Conservation (phyloP, 2,329 filamentous ascomycete genomes). For the Fusarium sp. region DNA sequence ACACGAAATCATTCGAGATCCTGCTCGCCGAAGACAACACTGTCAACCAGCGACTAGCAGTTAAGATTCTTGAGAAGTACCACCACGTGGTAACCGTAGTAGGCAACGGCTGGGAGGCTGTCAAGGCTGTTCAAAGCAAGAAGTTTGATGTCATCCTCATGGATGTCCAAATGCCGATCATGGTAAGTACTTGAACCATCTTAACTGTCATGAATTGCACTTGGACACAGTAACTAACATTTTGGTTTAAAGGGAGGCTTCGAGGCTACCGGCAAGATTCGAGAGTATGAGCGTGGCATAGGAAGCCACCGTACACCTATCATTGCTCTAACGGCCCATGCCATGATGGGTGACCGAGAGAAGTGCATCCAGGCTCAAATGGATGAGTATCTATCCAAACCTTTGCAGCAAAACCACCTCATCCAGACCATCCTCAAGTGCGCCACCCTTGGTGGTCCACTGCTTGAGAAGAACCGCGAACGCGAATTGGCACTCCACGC, state of each 20-base stretch:
- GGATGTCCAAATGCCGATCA: conserved; percentile 99
- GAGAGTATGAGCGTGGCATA: conserved; percentile 89
- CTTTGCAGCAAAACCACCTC: conserved; percentile 94
- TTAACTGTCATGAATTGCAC: not conserved
- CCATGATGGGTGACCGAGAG: conserved; percentile 97
- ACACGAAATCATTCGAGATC: conserved; percentile 95
- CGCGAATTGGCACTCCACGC: conserved; percentile 66
- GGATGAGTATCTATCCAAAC: conserved; percentile 98
- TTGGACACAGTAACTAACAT: conserved; percentile 51
- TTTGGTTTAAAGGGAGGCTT: conserved; percentile 79
- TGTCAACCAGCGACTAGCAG: conserved; percentile 94
- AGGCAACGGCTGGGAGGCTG: conserved; percentile 92
- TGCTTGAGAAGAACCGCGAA: conserved; percentile 81
- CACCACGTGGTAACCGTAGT: conserved; percentile 93
- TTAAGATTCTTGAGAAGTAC: conserved; percentile 97
- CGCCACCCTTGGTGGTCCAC: conserved; percentile 86
- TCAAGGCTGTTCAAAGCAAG: conserved; percentile 91
- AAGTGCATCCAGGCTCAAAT: conserved; percentile 99
- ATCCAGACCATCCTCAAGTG: conserved; percentile 98
- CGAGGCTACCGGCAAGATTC: conserved; percentile 95
- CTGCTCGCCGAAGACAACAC: conserved; percentile 96
- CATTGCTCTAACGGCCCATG: conserved; percentile 95
- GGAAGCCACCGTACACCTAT: conserved; percentile 89
- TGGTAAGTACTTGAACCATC: conserved; percentile 68
- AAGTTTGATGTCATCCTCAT: conserved; percentile 97